Percentiles rank a stretch among this genome's conserved stretches.
These are phyloP conservation scores for Silene noctiflora DNA, from an alignment of 179 eudicot genomes.

Conservation along the genomic window DNA sequence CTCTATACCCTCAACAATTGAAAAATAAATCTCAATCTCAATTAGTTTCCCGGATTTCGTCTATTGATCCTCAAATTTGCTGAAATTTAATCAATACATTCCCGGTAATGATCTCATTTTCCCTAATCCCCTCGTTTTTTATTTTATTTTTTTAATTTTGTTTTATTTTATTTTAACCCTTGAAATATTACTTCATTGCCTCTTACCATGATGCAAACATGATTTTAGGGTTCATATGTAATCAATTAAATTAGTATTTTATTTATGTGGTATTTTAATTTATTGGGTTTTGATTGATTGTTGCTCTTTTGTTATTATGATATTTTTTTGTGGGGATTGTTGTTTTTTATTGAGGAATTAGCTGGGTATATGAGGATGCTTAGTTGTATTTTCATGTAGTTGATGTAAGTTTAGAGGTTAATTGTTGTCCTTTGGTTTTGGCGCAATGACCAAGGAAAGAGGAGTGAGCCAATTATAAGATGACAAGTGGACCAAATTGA, in stretches of 20 bases:
- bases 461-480: too few species aligned
- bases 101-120: neutral
- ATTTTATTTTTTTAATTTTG: neutral
- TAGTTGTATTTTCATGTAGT: neutral
- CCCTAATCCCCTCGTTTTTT: neutral
- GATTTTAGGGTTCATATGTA: neutral
- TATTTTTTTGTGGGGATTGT: neutral
- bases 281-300: neutral
- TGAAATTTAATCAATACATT: neutral
- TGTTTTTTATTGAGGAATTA: neutral
- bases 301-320: neutral
- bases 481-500: too few species aligned
- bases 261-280: neutral
- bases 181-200: neutral
- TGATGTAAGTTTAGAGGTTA: neutral
- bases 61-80: neutral
- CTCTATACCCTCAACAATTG: neutral
- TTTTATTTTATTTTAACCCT: neutral
- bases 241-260: neutral
- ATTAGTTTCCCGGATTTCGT: neutral
- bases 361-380: slow-evolving; percentile 1
- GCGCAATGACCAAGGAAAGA: too few species aligned
- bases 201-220: neutral
- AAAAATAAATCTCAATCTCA: neutral
- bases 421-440: too few species aligned